phyloP scores from a whole-genome alignment of 192 early-diverging fungal species.

The Ramicandelaber brevisporus region DNA sequence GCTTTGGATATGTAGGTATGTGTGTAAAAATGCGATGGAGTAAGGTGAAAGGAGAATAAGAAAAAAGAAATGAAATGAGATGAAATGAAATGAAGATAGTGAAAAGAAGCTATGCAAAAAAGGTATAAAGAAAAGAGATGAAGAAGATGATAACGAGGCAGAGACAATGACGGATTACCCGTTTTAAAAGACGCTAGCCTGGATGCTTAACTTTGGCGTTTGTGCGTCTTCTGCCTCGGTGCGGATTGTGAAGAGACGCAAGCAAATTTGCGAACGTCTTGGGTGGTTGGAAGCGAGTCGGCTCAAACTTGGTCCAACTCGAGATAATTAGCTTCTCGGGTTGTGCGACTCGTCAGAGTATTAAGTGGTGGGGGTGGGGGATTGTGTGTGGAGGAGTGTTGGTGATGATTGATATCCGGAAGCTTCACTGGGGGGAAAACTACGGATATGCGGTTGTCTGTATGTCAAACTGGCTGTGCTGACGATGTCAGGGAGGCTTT shows the following conservation, averaged over 20 bases:
- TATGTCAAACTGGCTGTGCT: too few relatives aligned
- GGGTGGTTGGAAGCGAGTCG: too few relatives aligned
- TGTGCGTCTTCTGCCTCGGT: conserved; percentile 46
- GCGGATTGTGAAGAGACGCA: conserved; percentile 52
- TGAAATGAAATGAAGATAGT: conserved; percentile 8
- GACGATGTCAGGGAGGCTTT: too few relatives aligned
- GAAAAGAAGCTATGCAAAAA: conserved; percentile 9
- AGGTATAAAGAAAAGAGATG: conserved; percentile 6
- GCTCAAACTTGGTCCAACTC: too few relatives aligned
- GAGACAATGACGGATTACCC: conserved; percentile 11
- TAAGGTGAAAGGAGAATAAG: conserved; percentile 1
- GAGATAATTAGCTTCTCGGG: too few relatives aligned
- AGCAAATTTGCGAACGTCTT: conserved; percentile 53
- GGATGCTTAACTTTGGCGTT: conserved; percentile 38
- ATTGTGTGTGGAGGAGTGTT: too few relatives aligned
- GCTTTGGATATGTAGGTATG: conserved; percentile 8
- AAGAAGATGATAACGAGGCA: conserved; percentile 5
- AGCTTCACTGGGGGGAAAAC: too few relatives aligned
- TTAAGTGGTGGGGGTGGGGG: too few relatives aligned
- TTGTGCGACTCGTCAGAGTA: too few relatives aligned
- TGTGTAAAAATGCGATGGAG: conserved; percentile 5
- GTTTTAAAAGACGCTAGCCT: too few relatives aligned
- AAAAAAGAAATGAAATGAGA: conserved; percentile 4
- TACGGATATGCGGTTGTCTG: too few relatives aligned
- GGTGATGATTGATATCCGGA: too few relatives aligned